Conservation (phyloP, 331 rosid genomes). For the Erythrophleum ivorense region DNA sequence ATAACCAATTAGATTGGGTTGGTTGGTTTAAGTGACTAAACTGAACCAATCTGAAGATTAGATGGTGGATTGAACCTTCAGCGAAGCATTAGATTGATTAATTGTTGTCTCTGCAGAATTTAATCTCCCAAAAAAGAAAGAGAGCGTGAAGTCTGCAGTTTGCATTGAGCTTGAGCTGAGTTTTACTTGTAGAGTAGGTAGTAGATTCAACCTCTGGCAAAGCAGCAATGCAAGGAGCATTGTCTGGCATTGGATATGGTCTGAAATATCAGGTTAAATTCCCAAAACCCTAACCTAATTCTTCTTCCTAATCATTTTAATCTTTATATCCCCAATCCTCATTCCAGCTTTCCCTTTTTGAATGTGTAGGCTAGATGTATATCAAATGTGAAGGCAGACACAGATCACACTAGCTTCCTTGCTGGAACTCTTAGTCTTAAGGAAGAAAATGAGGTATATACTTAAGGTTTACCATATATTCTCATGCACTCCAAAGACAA, state of each 20-base stretch:
- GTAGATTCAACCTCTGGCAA: constrained; percentile 37
- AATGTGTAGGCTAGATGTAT: constrained; percentile 83
- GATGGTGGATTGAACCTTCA: background rate
- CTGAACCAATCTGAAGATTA: background rate
- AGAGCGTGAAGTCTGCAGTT: background rate
- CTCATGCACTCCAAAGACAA: constrained; percentile 20
- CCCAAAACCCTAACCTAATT: constrained; percentile 29
- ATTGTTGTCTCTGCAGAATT: background rate
- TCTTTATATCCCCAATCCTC: constrained; percentile 12
- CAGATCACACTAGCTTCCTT: constrained; percentile 92
- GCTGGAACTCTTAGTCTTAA: constrained; percentile 93
- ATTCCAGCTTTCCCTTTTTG: constrained; percentile 9
- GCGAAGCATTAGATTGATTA: background rate
- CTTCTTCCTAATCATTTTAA: background rate
- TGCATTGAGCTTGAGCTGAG: background rate
- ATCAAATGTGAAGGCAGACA: constrained; percentile 93
- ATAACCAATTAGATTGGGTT: background rate
- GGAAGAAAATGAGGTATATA: constrained; percentile 90
- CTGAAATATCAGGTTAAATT: constrained; percentile 83
- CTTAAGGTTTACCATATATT: background rate
- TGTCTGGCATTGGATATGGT: constrained; percentile 94
- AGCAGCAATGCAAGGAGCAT: constrained; percentile 88
- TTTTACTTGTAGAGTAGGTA: background rate
- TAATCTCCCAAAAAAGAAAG: background rate
- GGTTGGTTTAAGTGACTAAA: background rate